Evolutionary conservation across 75 land plant species (phyloP).

Genomic region (Selaginella tamariscina): DNA sequence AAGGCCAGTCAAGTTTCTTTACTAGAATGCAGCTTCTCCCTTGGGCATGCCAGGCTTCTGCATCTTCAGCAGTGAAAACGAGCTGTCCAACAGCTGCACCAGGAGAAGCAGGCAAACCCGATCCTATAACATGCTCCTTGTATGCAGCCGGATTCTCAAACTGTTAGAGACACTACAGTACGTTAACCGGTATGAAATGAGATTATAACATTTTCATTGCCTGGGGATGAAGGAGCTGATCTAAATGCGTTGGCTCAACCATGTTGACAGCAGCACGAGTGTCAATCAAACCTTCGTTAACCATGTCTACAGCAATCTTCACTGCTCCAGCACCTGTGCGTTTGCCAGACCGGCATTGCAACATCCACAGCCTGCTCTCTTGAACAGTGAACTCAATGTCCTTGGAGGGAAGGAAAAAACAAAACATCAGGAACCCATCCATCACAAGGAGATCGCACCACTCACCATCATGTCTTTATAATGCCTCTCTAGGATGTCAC

Average conservation of each 20-base stretch:
- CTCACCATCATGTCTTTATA: constrained; percentile 99
- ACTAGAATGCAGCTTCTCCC: constrained; percentile 77
- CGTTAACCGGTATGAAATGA: too few species aligned
- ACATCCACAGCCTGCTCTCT: constrained; percentile 89
- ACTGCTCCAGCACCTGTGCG: constrained; percentile 95
- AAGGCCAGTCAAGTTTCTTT: background rate
- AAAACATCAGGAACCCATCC: too few species aligned
- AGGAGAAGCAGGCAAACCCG: constrained; percentile 94
- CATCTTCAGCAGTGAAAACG: constrained; percentile 89
- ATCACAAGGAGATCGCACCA: background rate
- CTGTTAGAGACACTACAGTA: constrained; percentile 23
- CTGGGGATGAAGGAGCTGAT: constrained; percentile 98
- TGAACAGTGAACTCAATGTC: constrained; percentile 98
- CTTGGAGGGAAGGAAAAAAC: too few species aligned
- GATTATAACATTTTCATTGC: constrained; percentile 30
- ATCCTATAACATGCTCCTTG: constrained; percentile 76
- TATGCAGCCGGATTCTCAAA: constrained; percentile 78
- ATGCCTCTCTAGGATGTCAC: constrained; percentile 83
- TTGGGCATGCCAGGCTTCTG: constrained; percentile 92
- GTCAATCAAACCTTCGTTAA: constrained; percentile 73
- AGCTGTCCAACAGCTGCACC: constrained; percentile 96
- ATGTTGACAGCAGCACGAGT: constrained; percentile 57
- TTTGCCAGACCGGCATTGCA: constrained; percentile 93
- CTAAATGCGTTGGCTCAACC: constrained; percentile 93
- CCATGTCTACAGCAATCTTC: constrained; percentile 97